Evolutionary conservation across 2,329 filamentous ascomycete species (phyloP).

Genomic region (Colletotrichum sp.): DNA sequence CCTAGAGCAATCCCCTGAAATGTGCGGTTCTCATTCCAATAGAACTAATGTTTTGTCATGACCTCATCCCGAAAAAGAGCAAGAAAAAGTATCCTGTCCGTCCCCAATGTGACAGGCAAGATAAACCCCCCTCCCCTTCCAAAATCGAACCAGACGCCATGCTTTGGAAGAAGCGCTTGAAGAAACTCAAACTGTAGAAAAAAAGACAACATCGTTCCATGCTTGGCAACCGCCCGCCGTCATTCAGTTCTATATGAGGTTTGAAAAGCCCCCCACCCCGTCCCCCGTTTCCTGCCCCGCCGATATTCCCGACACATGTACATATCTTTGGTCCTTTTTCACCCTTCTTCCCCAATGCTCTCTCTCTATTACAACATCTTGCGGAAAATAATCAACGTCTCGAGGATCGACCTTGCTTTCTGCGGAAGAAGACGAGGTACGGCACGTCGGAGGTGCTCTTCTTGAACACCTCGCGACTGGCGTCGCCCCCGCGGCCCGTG

Average conservation of each 20-base stretch:
- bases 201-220: not conserved
- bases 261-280: not conserved
- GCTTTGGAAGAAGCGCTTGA: slow-evolving; percentile 16
- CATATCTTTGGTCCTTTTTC: not conserved
- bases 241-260: not conserved
- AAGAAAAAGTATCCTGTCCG: not conserved
- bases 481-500: slow-evolving; percentile 33
- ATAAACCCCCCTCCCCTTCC: not conserved
- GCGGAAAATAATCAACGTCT: not conserved
- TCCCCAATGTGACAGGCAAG: not conserved
- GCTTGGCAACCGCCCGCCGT: not conserved
- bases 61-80: not conserved
- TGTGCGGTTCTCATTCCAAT: not conserved
- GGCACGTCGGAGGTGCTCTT: slow-evolving; percentile 42
- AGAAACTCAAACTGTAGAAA: not conserved
- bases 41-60: slow-evolving; percentile 10
- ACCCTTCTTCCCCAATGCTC: not conserved
- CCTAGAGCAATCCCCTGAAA: not conserved
- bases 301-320: not conserved
- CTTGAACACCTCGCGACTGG: slow-evolving; percentile 44
- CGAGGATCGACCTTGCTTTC: slow-evolving; percentile 32
- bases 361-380: not conserved
- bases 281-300: not conserved
- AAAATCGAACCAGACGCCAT: slow-evolving; percentile 9
- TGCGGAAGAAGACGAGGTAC: slow-evolving; percentile 52